Evolutionary conservation across 176 grass and related monocot genomes (phyloP).

Genomic region (Oryza nivara): DNA sequence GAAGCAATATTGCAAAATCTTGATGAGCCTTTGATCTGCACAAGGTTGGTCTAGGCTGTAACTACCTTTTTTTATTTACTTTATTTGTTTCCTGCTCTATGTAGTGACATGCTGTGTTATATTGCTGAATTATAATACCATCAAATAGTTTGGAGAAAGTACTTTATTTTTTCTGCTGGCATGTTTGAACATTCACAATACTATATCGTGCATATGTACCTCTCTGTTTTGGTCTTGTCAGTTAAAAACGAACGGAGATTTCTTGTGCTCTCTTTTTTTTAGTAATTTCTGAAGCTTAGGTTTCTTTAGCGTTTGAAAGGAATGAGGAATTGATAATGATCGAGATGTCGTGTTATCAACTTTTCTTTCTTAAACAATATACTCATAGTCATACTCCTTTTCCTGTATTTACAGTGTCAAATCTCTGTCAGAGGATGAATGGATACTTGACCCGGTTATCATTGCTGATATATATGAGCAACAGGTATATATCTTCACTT

Average conservation of each 20-base stretch:
- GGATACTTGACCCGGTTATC: slow-evolving; percentile 86
- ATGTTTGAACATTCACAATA: slow-evolving; percentile 16
- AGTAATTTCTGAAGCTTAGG: background rate
- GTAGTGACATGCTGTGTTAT: background rate
- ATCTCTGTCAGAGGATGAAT: slow-evolving; percentile 81
- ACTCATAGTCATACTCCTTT: slow-evolving; percentile 12
- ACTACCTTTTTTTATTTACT: background rate
- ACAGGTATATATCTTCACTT: slow-evolving; percentile 57
- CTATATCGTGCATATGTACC: background rate
- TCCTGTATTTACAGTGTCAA: slow-evolving; percentile 69
- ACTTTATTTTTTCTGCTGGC: slow-evolving; percentile 25
- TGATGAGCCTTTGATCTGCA: slow-evolving; percentile 83
- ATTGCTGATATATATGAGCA: slow-evolving; percentile 81
- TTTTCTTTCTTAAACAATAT: slow-evolving; percentile 1
- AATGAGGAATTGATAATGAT: slow-evolving; percentile 21
- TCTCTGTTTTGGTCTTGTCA: slow-evolving; percentile 4
- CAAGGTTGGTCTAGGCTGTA: slow-evolving; percentile 61
- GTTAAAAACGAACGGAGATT: background rate
- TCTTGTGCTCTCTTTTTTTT: background rate
- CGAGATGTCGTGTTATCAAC: background rate
- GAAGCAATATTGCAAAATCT: slow-evolving; percentile 86
- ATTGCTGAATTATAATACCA: background rate
- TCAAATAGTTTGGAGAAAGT: background rate
- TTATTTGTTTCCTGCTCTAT: slow-evolving; percentile 2
- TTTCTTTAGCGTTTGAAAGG: background rate